A percentile compares a stretch with the other conserved stretches of the same genome.
phyloP scores from a whole-genome alignment of 2,329 filamentous ascomycete genomes.

The Colletotrichum ledebouriae region DNA sequence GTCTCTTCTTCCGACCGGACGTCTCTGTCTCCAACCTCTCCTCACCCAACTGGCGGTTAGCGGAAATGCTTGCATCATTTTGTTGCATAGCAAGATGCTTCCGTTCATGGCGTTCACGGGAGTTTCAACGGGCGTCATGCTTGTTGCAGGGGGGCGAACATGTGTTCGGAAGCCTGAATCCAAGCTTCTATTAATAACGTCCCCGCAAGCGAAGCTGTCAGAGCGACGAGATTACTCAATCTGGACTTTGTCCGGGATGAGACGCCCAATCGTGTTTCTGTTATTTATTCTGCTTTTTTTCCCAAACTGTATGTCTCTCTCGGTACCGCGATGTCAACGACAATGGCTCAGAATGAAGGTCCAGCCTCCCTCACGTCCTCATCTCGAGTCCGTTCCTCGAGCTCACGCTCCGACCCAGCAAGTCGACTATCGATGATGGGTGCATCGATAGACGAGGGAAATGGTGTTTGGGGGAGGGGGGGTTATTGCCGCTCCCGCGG shows the following conservation, averaged over 20 bases:
- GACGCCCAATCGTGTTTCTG: slow-evolving; percentile 32
- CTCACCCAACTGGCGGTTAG: neutral
- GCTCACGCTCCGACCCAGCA: neutral
- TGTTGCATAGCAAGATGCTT: slow-evolving; percentile 1
- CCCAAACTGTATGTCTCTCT: slow-evolving; percentile 22
- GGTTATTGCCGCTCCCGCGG: neutral
- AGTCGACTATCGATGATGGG: slow-evolving; percentile 5
- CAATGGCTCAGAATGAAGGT: neutral
- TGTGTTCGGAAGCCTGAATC: slow-evolving; percentile 22
- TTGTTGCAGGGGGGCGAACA: neutral
- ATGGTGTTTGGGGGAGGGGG: too few species aligned
- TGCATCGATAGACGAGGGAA: neutral
- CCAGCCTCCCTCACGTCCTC: neutral
- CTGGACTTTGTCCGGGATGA: slow-evolving; percentile 30
- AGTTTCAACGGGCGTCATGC: slow-evolving; percentile 6
- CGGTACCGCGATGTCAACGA: slow-evolving; percentile 29
- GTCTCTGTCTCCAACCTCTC: neutral
- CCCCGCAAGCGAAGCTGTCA: slow-evolving; percentile 26
- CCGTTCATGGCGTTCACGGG: neutral
- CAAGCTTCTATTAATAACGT: slow-evolving; percentile 29
- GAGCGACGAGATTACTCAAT: slow-evolving; percentile 40
- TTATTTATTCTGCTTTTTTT: slow-evolving; percentile 39
- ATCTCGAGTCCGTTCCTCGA: slow-evolving; percentile 1
- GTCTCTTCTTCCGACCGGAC: slow-evolving; percentile 31
- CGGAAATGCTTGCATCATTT: slow-evolving; percentile 4